Conservation (phyloP, 2,329 filamentous ascomycete genomes). For the Alternaria atra region DNA sequence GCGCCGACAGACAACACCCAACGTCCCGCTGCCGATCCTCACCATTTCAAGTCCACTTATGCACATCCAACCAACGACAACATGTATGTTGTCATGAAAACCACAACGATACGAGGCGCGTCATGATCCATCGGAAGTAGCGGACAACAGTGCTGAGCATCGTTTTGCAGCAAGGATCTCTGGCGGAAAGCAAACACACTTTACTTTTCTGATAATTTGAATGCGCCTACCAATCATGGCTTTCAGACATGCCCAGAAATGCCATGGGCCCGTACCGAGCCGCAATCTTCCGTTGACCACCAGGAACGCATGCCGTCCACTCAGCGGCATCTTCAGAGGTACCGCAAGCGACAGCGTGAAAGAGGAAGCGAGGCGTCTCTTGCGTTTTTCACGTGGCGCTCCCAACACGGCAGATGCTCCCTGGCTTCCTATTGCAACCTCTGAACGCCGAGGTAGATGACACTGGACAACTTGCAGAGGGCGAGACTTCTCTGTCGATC, state of each 20-base stretch:
- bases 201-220: slow-evolving; percentile 6
- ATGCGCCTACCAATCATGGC: slow-evolving; percentile 12
- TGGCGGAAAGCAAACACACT: background rate
- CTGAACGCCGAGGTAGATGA: slow-evolving; percentile 1
- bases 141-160: background rate
- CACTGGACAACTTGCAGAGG: slow-evolving; percentile 3
- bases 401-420: slow-evolving; percentile 19
- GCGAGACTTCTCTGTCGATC: slow-evolving; percentile 9
- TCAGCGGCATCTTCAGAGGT: slow-evolving; percentile 1
- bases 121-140: background rate
- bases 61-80: slow-evolving; percentile 11
- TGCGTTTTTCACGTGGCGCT: slow-evolving; percentile 12
- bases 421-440: slow-evolving; percentile 1
- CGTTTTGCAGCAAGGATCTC: background rate
- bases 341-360: background rate
- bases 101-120: background rate
- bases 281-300: slow-evolving; percentile 11
- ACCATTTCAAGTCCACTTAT: slow-evolving; percentile 4
- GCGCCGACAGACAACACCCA: slow-evolving; percentile 18
- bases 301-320: slow-evolving; percentile 6
- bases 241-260: background rate
- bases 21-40: slow-evolving; percentile 20
- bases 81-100: slow-evolving; percentile 10
- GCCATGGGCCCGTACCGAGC: slow-evolving; percentile 14
- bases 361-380: background rate